phyloP scores from a whole-genome alignment of 148 eudicot genomes.

The Rhododendron mucronatum region DNA sequence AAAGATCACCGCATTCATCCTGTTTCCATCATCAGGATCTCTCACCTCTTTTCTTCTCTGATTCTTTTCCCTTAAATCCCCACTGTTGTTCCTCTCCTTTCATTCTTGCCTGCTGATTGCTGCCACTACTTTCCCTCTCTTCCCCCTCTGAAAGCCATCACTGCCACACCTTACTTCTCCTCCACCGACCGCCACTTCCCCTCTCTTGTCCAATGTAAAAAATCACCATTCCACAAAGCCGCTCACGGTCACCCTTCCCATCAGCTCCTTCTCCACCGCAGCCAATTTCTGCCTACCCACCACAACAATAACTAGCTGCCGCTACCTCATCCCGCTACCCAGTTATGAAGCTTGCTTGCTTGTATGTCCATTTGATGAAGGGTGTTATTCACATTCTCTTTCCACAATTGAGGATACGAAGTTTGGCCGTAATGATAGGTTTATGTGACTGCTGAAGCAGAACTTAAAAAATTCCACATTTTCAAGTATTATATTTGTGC shows the following conservation, averaged over 20 bases:
- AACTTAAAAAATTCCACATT: background rate
- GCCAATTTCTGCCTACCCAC: background rate
- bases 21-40: background rate
- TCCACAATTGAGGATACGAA: background rate
- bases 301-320: background rate
- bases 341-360: background rate
- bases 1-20: background rate
- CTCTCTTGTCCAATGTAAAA: background rate
- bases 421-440: background rate
- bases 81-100: background rate
- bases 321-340: background rate
- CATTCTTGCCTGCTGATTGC: background rate
- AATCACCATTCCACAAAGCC: background rate
- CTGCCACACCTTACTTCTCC: background rate
- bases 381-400: background rate
- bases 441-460: background rate
- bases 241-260: background rate
- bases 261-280: background rate
- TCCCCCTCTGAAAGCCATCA: background rate
- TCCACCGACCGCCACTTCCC: background rate
- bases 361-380: background rate
- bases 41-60: background rate
- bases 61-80: background rate
- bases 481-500: background rate
- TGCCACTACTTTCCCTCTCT: background rate